These are phyloP conservation scores for Elsinoe arachidis DNA, from an alignment of 2,329 filamentous ascomycete species.

Conservation along the genomic window DNA sequence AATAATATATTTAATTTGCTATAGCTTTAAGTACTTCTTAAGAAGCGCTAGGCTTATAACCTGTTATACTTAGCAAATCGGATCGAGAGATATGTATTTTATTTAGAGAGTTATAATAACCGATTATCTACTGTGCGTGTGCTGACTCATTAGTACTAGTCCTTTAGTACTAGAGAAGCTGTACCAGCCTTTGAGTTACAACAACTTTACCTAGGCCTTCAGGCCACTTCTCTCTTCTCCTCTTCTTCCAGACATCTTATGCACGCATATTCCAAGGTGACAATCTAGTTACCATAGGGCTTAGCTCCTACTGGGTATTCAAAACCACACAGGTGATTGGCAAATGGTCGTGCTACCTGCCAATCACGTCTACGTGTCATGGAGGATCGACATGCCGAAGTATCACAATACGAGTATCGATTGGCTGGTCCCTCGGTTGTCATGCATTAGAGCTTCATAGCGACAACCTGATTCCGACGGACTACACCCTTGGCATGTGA, in stretches of 20 bases:
- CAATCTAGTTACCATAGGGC: background rate
- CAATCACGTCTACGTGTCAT: background rate
- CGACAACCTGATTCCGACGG: background rate
- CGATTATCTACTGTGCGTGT: too few relatives aligned
- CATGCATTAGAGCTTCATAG: background rate
- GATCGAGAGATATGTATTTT: too few relatives aligned
- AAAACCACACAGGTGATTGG: background rate
- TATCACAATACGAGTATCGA: background rate
- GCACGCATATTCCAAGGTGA: background rate
- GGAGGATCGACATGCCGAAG: background rate
- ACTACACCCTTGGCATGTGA: background rate
- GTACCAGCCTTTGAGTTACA: too few relatives aligned
- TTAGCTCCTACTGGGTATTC: background rate
- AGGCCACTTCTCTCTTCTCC: too few relatives aligned
- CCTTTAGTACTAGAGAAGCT: too few relatives aligned
- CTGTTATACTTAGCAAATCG: too few relatives aligned
- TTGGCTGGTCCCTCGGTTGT: background rate
- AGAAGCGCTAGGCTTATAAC: too few relatives aligned
- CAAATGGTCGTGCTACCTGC: background rate
- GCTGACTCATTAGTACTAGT: too few relatives aligned
- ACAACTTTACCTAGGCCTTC: too few relatives aligned
- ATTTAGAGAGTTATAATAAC: too few relatives aligned
- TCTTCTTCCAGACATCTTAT: background rate
- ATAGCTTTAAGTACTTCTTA: too few relatives aligned
- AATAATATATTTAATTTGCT: too few relatives aligned